These are phyloP conservation scores for Marasmius sp. DNA, from an alignment of 1,284 basidiomycete species.

Conservation along the genomic window DNA sequence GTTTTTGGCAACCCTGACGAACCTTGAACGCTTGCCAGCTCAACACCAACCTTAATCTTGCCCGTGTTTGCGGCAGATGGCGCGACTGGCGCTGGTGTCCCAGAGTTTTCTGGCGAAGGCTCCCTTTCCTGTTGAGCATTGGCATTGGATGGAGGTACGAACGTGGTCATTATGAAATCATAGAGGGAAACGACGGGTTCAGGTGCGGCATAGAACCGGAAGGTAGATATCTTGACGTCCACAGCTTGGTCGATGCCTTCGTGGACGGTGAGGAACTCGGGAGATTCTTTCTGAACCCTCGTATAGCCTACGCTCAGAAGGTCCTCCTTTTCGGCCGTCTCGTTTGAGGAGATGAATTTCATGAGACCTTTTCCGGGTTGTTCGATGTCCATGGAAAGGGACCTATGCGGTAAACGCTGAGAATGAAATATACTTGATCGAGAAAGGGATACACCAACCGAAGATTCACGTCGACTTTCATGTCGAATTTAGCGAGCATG, in stretches of 20 bases:
- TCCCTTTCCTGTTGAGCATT: constrained; percentile 1
- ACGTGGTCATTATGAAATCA: constrained; percentile 98
- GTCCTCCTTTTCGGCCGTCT: constrained; percentile 57
- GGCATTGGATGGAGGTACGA: constrained; percentile 57
- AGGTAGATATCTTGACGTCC: constrained; percentile 89
- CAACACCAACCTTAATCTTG: constrained; percentile 84
- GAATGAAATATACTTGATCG: constrained; percentile 6
- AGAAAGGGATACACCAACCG: constrained; percentile 40
- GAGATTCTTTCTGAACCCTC: constrained; percentile 82
- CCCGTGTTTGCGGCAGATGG: constrained; percentile 27
- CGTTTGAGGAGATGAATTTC: constrained; percentile 78
- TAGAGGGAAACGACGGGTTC: constrained; percentile 92
- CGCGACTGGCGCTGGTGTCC: constrained; percentile 2
- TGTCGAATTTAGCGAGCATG: constrained; percentile 78
- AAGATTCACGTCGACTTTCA: constrained; percentile 86
- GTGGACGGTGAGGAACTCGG: constrained; percentile 82
- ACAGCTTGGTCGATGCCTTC: constrained; percentile 91
- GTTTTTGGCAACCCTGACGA: constrained; percentile 16
- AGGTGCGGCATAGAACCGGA: constrained; percentile 88
- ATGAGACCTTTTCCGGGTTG: constrained; percentile 59
- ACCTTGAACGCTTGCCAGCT: constrained; percentile 88
- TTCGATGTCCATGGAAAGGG: constrained; percentile 70
- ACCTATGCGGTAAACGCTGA: constrained; percentile 37
- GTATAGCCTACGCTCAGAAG: constrained; percentile 86
- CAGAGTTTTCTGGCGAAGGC: constrained; percentile 8